phyloP scores from a whole-genome alignment of 495 filamentous ascomycete genomes.

The Acidomyces sp. region DNA sequence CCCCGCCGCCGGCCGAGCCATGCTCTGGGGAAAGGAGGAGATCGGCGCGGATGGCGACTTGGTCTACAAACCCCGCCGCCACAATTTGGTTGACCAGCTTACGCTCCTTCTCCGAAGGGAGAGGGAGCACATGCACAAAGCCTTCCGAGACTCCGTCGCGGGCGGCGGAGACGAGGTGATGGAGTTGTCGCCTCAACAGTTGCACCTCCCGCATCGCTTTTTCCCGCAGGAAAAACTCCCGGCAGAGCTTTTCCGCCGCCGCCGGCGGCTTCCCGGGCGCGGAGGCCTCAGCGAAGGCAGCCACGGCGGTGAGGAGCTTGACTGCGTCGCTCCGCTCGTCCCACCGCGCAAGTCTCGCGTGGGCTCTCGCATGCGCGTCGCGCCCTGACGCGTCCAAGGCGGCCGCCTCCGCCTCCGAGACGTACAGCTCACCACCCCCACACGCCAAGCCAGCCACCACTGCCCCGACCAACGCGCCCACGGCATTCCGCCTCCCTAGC shows the following conservation, averaged over 20 bases:
- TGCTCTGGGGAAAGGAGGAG: constrained; percentile 45
- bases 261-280: constrained; percentile 33
- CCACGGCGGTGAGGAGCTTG: constrained; percentile 75
- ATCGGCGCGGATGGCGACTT: constrained; percentile 88
- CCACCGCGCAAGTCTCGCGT: constrained; percentile 65
- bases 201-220: constrained; percentile 78
- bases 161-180: constrained; percentile 52
- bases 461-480: constrained; percentile 76
- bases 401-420: constrained; percentile 69
- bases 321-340: constrained; percentile 78
- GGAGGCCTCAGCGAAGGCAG: constrained; percentile 65
- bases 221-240: constrained; percentile 64
- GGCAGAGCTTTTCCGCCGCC: constrained; percentile 46
- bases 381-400: constrained; percentile 31
- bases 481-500: constrained; percentile 70
- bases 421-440: constrained; percentile 77
- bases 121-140: constrained; percentile 42
- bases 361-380: constrained; percentile 57
- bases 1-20: constrained; percentile 61
- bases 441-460: constrained; percentile 77
- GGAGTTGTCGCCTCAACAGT: constrained; percentile 71
- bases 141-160: constrained; percentile 51
- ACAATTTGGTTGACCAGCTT: constrained; percentile 80
- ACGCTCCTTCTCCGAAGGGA: constrained; percentile 57
- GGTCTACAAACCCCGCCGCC: constrained; percentile 87